These are phyloP conservation scores for Macrolepiota fuliginosa DNA, from an alignment of 768 basidiomycete species.

Conservation along the genomic window DNA sequence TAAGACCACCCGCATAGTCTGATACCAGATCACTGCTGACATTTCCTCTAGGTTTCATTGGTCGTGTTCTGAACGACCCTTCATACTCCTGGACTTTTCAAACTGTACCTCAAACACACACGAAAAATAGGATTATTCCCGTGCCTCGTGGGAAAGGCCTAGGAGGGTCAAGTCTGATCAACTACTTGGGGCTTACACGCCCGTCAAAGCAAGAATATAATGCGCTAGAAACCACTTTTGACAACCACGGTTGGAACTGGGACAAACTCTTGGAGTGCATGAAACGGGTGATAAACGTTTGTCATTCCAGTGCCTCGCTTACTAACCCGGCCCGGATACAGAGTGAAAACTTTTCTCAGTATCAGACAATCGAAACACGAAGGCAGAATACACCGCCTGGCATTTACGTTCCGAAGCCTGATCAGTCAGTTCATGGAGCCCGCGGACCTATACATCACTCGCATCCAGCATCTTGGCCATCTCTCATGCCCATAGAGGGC, in stretches of 20 bases:
- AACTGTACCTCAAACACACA: conserved; percentile 22
- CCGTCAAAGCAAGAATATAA: conserved; percentile 15
- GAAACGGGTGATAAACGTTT: conserved; percentile 15
- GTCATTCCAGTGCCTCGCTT: not conserved
- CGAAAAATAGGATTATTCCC: conserved; percentile 17
- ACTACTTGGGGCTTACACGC: conserved; percentile 4
- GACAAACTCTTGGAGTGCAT: conserved; percentile 16
- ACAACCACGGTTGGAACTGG: conserved; percentile 21
- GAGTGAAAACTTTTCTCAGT: not conserved
- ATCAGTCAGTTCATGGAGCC: not conserved
- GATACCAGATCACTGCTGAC: not conserved
- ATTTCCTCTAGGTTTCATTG: conserved; percentile 1
- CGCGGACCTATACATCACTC: conserved; percentile 13
- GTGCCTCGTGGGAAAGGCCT: conserved; percentile 25
- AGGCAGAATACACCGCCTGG: not conserved
- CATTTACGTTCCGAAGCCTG: not conserved
- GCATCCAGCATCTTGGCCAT: conserved; percentile 8
- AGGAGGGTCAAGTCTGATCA: conserved; percentile 23
- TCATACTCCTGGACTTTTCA: conserved; percentile 25
- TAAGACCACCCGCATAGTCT: not conserved
- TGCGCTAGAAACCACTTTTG: conserved; percentile 13
- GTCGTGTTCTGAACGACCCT: conserved; percentile 14
- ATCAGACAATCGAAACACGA: not conserved
- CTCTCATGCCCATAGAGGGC: not conserved
- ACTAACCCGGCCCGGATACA: not conserved